Evolutionary conservation across 257 asterid genomes (phyloP).

Genomic region (Solanum chmielewskii): DNA sequence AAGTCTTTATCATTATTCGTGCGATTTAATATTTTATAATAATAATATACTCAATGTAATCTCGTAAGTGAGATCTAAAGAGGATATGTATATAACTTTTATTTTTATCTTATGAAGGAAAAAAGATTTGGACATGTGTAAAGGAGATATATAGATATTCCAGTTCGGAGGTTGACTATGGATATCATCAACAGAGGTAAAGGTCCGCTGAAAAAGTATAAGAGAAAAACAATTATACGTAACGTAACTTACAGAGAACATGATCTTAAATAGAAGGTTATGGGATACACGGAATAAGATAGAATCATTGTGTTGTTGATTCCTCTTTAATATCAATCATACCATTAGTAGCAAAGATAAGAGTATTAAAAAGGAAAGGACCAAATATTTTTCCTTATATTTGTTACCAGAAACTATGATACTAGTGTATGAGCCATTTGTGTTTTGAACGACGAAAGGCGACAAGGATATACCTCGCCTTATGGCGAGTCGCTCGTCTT

Average conservation of each 20-base stretch:
- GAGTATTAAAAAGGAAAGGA: too few relatives aligned
- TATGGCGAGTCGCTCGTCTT: too few relatives aligned
- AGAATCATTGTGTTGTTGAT: neutral
- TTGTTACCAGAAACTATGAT: too few relatives aligned
- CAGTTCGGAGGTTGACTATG: neutral
- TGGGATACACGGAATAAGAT: neutral
- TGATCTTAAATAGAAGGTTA: neutral
- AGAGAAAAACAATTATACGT: accelerated
- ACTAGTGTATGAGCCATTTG: too few relatives aligned
- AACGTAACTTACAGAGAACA: accelerated
- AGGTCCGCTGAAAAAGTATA: too few relatives aligned
- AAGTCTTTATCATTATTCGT: neutral
- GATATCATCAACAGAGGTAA: neutral
- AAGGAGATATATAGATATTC: neutral
- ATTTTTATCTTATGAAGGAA: neutral
- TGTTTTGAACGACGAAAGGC: too few relatives aligned
- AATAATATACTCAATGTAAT: neutral
- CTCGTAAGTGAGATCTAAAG: neutral
- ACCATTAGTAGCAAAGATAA: neutral
- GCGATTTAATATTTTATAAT: neutral
- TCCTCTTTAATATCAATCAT: neutral
- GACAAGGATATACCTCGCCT: too few relatives aligned
- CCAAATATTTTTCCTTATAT: too few relatives aligned
- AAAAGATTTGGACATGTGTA: neutral
- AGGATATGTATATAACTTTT: neutral